Evolutionary conservation across 164 flowering plant genomes (phyloP), one percentile per base, ranked within the genome.

Genomic region (Brasenia schreberi): DNA sequence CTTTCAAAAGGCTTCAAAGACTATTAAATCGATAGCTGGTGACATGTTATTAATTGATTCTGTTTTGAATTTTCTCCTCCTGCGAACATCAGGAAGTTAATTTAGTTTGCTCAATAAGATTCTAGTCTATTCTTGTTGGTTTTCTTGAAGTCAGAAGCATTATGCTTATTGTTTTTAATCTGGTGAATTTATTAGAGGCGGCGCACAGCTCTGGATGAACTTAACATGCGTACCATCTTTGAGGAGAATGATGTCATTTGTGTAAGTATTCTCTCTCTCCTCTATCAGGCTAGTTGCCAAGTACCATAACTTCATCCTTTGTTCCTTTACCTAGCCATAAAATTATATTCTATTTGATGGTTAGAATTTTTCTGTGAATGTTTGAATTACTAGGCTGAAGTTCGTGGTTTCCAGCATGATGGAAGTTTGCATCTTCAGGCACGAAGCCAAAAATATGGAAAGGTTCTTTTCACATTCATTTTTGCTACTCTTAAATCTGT

Each of bases 401-500:
- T 89, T 64, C 96, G 99, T 65, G 90, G 85, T 74, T 77, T 85
- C 65, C 96, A 89, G 80, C 81, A 83, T 73, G 96, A 95, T 80
- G 96, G 97, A 66, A 83, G 84, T 69, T 74, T 88, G 66, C 97
- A 95, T 65, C 87, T 95, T 61, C 99, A 95, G 79, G 97, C 99
- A 71, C 83, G 99, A 80, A 95, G 97, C 78, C 96, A 88, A 72
- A 92, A 95, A 75, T 95, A 95, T 87, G 97, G 97, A 65, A 95
- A 92, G 98, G 98, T 92, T 6, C 45, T 67, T 65, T 18, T 62
- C 56, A 49, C 56, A 49, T 6, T 49, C 12, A 49, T 9, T 9
- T 49, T 3, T 49, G 56, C 56, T 49, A 5, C 4, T 14, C 16
- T 14, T 49, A 49, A 49, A 49, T 2, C 14, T 49, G 56, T 49